Evolutionary conservation across 2,329 filamentous ascomycete species (phyloP).

Genomic region (Neonectria sp.): DNA sequence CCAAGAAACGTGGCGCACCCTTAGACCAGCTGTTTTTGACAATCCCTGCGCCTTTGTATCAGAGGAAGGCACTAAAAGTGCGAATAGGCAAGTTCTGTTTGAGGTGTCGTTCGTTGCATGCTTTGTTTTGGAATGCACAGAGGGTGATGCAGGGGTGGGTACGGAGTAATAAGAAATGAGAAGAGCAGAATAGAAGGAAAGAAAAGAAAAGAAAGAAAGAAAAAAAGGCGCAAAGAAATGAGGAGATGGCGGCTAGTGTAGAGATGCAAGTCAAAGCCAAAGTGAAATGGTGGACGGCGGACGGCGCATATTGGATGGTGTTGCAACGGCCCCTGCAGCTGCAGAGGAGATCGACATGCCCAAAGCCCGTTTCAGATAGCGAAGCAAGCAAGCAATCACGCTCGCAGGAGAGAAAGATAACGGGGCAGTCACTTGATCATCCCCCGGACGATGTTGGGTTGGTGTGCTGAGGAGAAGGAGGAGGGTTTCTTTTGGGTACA

Average conservation of each 20-base stretch:
- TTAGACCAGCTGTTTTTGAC: neutral
- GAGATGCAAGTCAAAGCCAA: neutral
- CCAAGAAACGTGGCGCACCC: conserved; percentile 9
- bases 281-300: neutral
- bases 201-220: neutral
- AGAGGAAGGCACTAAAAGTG: conserved; percentile 1
- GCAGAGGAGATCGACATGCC: conserved; percentile 7
- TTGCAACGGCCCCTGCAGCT: conserved; percentile 9
- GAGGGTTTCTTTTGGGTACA: neutral
- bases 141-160: neutral
- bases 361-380: neutral
- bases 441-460: too few species aligned
- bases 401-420: neutral
- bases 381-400: neutral
- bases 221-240: neutral
- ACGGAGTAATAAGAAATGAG: neutral
- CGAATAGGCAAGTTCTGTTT: neutral
- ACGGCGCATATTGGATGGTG: conserved; percentile 1
- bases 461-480: neutral
- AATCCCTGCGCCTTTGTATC: neutral
- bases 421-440: neutral
- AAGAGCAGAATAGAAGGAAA: neutral
- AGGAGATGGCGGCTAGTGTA: neutral
- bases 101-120: conserved; percentile 3
- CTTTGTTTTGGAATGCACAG: neutral